Evolutionary conservation across 768 basidiomycete genomes (phyloP).

Genomic region (Pleurotus ostreatus): DNA sequence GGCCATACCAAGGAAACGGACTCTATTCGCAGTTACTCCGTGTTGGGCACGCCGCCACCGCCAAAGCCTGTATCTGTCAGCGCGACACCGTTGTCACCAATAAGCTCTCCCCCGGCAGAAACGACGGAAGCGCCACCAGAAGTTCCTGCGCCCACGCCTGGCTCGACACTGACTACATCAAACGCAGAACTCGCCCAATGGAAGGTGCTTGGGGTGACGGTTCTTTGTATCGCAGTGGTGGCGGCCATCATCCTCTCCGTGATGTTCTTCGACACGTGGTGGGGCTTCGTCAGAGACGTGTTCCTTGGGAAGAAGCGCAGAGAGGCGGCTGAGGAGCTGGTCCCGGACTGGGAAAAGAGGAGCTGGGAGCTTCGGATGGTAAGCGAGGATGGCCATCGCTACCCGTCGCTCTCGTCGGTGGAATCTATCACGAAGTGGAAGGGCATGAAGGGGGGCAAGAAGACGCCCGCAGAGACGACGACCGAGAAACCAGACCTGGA

Average conservation of each 20-base stretch:
- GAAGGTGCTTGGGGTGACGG: slow-evolving; percentile 67
- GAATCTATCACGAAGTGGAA: slow-evolving; percentile 30
- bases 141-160: background rate
- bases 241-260: slow-evolving; percentile 50
- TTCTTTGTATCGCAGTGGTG: slow-evolving; percentile 59
- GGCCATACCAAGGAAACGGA: background rate
- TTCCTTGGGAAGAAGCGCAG: slow-evolving; percentile 34
- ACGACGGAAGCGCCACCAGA: background rate
- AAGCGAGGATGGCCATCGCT: slow-evolving; percentile 42
- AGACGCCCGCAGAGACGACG: slow-evolving; percentile 5
- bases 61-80: background rate
- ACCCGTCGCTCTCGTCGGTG: slow-evolving; percentile 38
- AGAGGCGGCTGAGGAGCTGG: slow-evolving; percentile 43
- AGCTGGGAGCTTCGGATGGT: slow-evolving; percentile 55
- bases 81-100: slow-evolving; percentile 7
- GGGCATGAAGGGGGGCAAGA: slow-evolving; percentile 11
- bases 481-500: background rate
- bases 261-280: slow-evolving; percentile 72
- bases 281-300: slow-evolving; percentile 52
- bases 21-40: slow-evolving; percentile 7
- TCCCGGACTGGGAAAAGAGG: slow-evolving; percentile 61
- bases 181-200: slow-evolving; percentile 48
- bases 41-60: background rate
- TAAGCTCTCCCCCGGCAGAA: background rate
- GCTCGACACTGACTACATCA: slow-evolving; percentile 21